These are phyloP conservation scores for Cadophora luteo-olivacea DNA, from an alignment of 2,329 filamentous ascomycete species.

Conservation along the genomic window DNA sequence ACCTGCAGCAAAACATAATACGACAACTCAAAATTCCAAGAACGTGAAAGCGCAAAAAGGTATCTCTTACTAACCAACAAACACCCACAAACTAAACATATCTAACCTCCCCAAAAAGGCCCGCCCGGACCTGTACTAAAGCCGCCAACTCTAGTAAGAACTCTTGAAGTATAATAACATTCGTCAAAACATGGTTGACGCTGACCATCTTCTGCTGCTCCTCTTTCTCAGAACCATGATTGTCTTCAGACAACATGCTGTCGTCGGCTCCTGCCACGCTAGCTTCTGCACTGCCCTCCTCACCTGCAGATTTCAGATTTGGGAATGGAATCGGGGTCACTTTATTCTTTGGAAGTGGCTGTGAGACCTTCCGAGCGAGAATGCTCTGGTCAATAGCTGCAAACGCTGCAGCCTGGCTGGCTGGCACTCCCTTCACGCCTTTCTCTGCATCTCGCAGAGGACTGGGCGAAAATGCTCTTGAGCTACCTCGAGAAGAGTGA, in stretches of 20 bases:
- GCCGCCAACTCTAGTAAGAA: constrained; percentile 81
- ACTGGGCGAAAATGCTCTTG: constrained; percentile 39
- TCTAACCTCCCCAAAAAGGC: constrained; percentile 77
- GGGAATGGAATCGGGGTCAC: constrained; percentile 56
- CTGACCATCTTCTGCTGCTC: constrained; percentile 56
- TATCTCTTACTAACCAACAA: constrained; percentile 20
- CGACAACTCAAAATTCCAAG: not conserved
- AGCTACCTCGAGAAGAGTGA: constrained; percentile 35
- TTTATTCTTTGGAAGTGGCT: constrained; percentile 49
- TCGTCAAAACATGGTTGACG: constrained; percentile 80
- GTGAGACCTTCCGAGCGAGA: constrained; percentile 59
- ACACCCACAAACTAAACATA: constrained; percentile 51
- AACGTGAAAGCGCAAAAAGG: constrained; percentile 23
- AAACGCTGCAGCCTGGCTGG: constrained; percentile 63
- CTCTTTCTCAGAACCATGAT: constrained; percentile 37
- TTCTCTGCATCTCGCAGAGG: constrained; percentile 32
- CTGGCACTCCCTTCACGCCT: constrained; percentile 30
- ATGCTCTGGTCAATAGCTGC: constrained; percentile 70
- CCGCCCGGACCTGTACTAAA: constrained; percentile 75
- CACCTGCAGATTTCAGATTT: constrained; percentile 47
- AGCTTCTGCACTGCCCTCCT: constrained; percentile 29
- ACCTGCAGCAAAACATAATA: not conserved
- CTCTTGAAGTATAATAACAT: constrained; percentile 79
- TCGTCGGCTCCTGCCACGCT: constrained; percentile 25
- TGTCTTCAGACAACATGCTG: constrained; percentile 35